Evolutionary conservation across 1,139 yeast species (phyloP).

Genomic region (Kluyveromyces sp.): DNA sequence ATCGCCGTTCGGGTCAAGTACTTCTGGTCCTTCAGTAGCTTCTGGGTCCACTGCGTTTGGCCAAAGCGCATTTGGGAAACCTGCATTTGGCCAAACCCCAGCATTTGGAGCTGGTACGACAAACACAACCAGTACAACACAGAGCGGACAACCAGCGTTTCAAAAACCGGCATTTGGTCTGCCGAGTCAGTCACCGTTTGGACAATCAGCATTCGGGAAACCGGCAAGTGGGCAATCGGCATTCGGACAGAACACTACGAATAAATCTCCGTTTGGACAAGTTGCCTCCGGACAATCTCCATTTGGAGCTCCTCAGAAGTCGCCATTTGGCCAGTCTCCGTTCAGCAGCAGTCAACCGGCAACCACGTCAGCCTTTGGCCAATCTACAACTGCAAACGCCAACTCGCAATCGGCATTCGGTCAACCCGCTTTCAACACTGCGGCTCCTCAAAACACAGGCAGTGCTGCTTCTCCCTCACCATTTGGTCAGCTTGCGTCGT

Average conservation of each 20-base stretch:
- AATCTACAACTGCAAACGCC: neutral
- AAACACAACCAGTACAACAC: neutral
- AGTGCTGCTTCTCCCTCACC: constrained; percentile 5
- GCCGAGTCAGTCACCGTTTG: constrained; percentile 4
- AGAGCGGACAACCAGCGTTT: constrained; percentile 3
- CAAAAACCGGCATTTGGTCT: constrained; percentile 15
- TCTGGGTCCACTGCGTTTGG: constrained; percentile 15
- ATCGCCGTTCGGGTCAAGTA: constrained; percentile 4
- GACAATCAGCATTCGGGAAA: constrained; percentile 10
- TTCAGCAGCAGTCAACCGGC: too few relatives aligned
- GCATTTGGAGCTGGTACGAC: constrained; percentile 14
- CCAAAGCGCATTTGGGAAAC: constrained; percentile 10
- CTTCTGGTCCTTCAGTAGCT: constrained; percentile 5
- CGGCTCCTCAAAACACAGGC: neutral
- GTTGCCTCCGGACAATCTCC: constrained; percentile 15
- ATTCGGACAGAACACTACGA: constrained; percentile 10
- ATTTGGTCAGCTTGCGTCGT: constrained; percentile 7
- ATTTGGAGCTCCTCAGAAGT: neutral
- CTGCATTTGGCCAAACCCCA: constrained; percentile 8
- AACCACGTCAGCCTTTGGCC: constrained; percentile 1
- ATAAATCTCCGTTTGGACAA: constrained; percentile 6
- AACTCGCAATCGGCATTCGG: constrained; percentile 8
- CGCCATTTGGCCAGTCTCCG: constrained; percentile 1
- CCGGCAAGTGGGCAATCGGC: constrained; percentile 8
- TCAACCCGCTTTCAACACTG: neutral